A percentile compares a stretch with the other conserved stretches of the same genome.
Conservation (phyloP, 805 yeast genomes). For the Metschnikowia peoriensis region DNA sequence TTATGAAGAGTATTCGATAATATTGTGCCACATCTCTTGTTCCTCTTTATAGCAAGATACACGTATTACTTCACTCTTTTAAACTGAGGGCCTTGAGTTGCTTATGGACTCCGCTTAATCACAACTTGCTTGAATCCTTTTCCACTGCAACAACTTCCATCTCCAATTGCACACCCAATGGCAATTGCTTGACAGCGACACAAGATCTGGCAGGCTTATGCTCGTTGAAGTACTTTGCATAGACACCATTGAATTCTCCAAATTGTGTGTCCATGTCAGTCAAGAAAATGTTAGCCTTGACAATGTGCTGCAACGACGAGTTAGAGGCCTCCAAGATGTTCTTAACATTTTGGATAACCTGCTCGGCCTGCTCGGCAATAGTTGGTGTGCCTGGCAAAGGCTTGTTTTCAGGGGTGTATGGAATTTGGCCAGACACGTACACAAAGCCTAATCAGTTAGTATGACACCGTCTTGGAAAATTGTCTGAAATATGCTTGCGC, state of each 20-base stretch:
- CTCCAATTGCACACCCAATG: slow-evolving; percentile 84
- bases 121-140: slow-evolving; percentile 37
- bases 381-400: slow-evolving; percentile 66
- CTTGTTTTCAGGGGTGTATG: slow-evolving; percentile 79
- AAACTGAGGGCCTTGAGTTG: background rate
- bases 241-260: slow-evolving; percentile 81
- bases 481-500: too few relatives aligned
- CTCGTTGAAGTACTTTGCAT: slow-evolving; percentile 68
- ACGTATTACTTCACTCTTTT: background rate
- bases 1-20: too few relatives aligned
- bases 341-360: slow-evolving; percentile 63
- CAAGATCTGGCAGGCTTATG: slow-evolving; percentile 97
- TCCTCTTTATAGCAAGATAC: too few relatives aligned
- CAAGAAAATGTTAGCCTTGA: slow-evolving; percentile 86
- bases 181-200: slow-evolving; percentile 90
- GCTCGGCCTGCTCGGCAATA: slow-evolving; percentile 75
- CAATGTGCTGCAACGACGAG: slow-evolving; percentile 77
- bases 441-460: slow-evolving; percentile 54
- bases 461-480: background rate
- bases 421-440: slow-evolving; percentile 94
- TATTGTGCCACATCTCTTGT: too few relatives aligned
- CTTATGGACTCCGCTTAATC: slow-evolving; percentile 1
- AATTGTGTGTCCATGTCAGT: slow-evolving; percentile 82
- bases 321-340: slow-evolving; percentile 81
- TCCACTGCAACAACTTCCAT: slow-evolving; percentile 91